phyloP scores from a whole-genome alignment of 1,139 yeast species.

The Candida anutae region DNA sequence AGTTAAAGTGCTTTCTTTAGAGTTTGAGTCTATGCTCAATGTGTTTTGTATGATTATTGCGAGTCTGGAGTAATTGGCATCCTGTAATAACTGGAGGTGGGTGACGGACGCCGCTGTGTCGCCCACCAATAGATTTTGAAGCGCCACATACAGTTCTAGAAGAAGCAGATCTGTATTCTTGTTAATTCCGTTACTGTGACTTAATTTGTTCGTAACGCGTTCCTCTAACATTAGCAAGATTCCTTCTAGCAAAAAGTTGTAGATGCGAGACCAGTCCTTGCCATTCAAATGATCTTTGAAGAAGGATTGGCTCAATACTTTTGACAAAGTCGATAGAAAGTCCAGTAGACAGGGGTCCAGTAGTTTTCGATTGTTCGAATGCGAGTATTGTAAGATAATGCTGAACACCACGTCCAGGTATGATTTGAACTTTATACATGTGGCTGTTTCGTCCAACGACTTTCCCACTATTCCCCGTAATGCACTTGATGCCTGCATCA shows the following conservation, averaged over 20 bases:
- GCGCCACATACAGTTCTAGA: constrained; percentile 17
- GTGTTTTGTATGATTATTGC: constrained; percentile 15
- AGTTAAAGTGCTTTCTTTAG: constrained; percentile 17
- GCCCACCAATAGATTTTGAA: constrained; percentile 23
- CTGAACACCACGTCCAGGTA: constrained; percentile 18
- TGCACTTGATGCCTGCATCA: constrained; percentile 33
- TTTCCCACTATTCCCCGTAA: constrained; percentile 25
- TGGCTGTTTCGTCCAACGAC: constrained; percentile 10
- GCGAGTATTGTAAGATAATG: constrained; percentile 15
- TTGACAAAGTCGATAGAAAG: constrained; percentile 20
- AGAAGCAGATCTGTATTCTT: constrained; percentile 17
- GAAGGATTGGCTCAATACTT: constrained; percentile 20
- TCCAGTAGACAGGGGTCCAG: constrained; percentile 30
- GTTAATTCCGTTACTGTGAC: constrained; percentile 1
- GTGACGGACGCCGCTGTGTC: constrained; percentile 14
- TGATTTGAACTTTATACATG: constrained; percentile 23
- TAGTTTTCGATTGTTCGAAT: constrained; percentile 8
- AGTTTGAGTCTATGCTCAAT: constrained; percentile 6
- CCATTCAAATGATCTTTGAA: constrained; percentile 33
- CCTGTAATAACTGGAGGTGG: constrained; percentile 12
- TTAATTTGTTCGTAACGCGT: not conserved
- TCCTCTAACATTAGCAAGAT: constrained; percentile 7
- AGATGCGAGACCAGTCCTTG: constrained; percentile 22
- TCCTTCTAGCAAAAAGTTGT: constrained; percentile 15
- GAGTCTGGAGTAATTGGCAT: constrained; percentile 15